Conservation (phyloP, 305 asterid genomes). For the Fraxinus latifolia region DNA sequence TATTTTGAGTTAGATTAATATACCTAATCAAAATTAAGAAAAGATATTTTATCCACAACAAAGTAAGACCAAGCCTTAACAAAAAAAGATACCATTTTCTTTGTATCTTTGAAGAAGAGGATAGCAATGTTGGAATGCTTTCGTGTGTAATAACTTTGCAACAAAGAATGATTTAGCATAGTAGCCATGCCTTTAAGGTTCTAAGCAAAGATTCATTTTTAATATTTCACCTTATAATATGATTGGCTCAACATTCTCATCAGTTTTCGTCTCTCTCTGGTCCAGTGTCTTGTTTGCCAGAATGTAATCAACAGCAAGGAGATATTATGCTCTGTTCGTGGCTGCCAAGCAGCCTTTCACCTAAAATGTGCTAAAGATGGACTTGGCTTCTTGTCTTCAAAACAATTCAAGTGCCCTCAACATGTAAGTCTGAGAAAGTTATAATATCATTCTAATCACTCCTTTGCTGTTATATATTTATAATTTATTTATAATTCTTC, state of each 20-base stretch:
- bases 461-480: background rate
- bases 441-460: background rate
- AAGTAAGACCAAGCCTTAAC: constrained; percentile 9
- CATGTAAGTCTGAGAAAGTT: constrained; percentile 60
- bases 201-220: background rate
- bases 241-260: background rate
- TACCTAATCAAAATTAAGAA: background rate
- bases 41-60: background rate
- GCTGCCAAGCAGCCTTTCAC: constrained; percentile 68
- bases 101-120: background rate
- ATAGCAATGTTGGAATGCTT: background rate
- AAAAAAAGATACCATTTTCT: background rate
- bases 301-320: constrained; percentile 47
- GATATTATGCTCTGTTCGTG: constrained; percentile 57
- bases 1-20: background rate
- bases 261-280: constrained; percentile 44
- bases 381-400: constrained; percentile 48
- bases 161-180: background rate
- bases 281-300: constrained; percentile 65
- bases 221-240: background rate
- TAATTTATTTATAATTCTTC: background rate
- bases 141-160: background rate
- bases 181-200: background rate
- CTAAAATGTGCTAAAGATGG: constrained; percentile 53
- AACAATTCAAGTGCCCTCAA: constrained; percentile 79